These are phyloP conservation scores for Ophiostoma triangulosporum DNA, from an alignment of 2,329 filamentous ascomycete genomes.

Conservation along the genomic window DNA sequence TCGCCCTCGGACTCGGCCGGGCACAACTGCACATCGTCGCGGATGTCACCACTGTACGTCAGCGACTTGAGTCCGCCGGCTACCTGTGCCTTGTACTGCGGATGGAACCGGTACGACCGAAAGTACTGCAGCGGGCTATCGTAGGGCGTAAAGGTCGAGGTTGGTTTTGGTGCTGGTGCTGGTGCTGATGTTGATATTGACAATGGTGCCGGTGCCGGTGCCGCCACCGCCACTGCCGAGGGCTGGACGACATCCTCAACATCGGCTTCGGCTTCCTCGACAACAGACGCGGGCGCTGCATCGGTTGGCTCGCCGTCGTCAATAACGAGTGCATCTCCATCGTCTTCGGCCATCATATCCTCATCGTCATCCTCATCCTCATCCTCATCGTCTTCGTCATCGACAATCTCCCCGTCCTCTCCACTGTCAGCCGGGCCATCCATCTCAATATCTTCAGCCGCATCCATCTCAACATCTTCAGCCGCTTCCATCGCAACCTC, in stretches of 20 bases:
- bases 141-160: slow-evolving; percentile 42
- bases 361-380: background rate
- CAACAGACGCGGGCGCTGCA: background rate
- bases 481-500: background rate
- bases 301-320: background rate
- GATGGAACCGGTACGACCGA: slow-evolving; percentile 82
- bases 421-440: background rate
- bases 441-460: background rate
- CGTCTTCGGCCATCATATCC: slow-evolving; percentile 13
- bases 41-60: slow-evolving; percentile 87
- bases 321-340: slow-evolving; percentile 12
- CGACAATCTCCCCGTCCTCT: background rate
- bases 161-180: background rate
- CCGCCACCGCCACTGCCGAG: background rate
- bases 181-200: background rate
- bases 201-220: no score
- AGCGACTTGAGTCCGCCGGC: slow-evolving; percentile 70
- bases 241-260: background rate
- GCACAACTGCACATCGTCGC: slow-evolving; percentile 61
- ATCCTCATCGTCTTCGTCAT: slow-evolving; percentile 10
- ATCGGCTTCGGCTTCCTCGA: background rate
- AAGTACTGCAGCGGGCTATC: slow-evolving; percentile 72
- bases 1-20: slow-evolving; percentile 58
- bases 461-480: background rate
- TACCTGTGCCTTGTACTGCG: slow-evolving; percentile 55